Conservation (phyloP, 495 filamentous ascomycete species). For the Cercophora newfieldiana region DNA sequence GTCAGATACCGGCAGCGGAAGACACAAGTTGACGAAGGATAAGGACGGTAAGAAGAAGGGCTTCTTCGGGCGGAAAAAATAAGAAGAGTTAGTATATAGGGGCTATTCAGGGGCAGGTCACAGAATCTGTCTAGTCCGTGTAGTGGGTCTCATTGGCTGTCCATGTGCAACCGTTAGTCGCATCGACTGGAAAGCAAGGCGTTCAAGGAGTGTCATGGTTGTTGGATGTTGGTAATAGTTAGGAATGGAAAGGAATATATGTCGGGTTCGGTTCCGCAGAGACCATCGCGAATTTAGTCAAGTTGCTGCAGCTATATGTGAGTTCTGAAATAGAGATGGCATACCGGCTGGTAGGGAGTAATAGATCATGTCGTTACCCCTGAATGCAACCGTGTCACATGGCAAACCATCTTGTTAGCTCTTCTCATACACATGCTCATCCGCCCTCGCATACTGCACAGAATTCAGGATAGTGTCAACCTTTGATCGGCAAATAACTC, state of each 20-base stretch:
- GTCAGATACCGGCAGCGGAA: conserved; percentile 33
- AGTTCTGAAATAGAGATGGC: too few species aligned
- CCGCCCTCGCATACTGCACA: not conserved
- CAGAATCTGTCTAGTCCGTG: not conserved
- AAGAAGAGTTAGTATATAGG: not conserved
- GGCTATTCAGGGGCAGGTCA: too few species aligned
- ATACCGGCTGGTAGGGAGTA: too few species aligned
- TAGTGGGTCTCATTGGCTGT: not conserved
- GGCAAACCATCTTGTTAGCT: too few species aligned
- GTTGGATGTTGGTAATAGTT: not conserved
- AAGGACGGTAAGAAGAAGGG: conserved; percentile 75
- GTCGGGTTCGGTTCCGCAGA: not conserved
- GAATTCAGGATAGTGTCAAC: not conserved
- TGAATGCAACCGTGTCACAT: too few species aligned
- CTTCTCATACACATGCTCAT: too few species aligned
- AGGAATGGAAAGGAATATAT: not conserved
- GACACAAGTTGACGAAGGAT: conserved; percentile 41
- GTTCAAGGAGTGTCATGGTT: not conserved
- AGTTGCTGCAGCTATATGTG: not conserved
- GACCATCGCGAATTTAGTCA: not conserved
- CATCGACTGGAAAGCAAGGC: not conserved
- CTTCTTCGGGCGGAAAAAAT: conserved; percentile 72
- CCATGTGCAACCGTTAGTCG: not conserved
- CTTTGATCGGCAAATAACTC: not conserved
- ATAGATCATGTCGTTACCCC: too few species aligned